Percentiles rank a stretch among this genome's conserved stretches.
phyloP scores from a whole-genome alignment of 495 filamentous ascomycete species.

The Penicillium desertorum region DNA sequence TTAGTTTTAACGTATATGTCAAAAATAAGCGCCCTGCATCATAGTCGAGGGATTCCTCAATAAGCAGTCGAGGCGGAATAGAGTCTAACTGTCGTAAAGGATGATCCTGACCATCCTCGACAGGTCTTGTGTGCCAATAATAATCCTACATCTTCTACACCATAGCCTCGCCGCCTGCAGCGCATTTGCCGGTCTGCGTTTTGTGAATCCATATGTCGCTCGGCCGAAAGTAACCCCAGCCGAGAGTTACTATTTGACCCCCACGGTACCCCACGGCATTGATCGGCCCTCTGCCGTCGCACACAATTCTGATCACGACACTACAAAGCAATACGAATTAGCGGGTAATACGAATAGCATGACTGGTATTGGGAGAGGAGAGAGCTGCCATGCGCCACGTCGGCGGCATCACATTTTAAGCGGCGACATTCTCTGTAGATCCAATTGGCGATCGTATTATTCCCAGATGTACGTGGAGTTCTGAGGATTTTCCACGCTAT shows the following conservation, averaged over 20 bases:
- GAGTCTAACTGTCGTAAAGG: neutral
- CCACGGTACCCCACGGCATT: neutral
- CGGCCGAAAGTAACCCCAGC: too few relatives aligned
- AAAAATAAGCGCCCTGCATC: neutral
- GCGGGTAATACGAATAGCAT: constrained; percentile 1
- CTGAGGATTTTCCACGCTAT: too few relatives aligned
- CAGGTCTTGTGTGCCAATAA: too few relatives aligned
- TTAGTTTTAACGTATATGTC: neutral
- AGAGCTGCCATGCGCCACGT: neutral
- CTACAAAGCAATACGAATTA: neutral
- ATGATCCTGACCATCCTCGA: too few relatives aligned
- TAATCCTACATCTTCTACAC: too few relatives aligned
- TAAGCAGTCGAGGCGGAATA: neutral
- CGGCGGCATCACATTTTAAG: neutral
- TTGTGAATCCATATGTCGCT: too few relatives aligned
- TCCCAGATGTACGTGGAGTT: too few relatives aligned
- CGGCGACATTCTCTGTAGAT: neutral
- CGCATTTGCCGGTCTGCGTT: too few relatives aligned
- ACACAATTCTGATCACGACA: neutral
- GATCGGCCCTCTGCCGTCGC: neutral
- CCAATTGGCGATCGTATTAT: neutral
- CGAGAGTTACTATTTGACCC: too few relatives aligned
- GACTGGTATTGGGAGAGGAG: neutral
- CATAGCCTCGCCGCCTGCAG: too few relatives aligned
- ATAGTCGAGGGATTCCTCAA: neutral